A percentile compares a stretch with the other conserved stretches of the same genome.
These are phyloP conservation scores for Phaeosphaeria sp. DNA, from an alignment of 2,329 filamentous ascomycete genomes.

Conservation along the genomic window DNA sequence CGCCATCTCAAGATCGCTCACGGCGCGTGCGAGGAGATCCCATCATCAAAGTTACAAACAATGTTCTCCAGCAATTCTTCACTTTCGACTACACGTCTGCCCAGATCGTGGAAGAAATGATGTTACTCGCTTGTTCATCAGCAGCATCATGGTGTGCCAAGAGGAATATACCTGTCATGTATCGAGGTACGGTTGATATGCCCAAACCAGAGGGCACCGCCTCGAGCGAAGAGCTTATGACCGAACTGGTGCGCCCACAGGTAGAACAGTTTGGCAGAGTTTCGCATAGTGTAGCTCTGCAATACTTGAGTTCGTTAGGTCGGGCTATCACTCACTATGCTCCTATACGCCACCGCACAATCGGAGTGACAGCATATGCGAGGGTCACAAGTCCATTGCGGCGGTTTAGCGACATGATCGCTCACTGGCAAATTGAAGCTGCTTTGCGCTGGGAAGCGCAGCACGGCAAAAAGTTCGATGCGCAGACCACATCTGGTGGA, in stretches of 20 bases:
- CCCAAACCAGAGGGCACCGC: slow-evolving; percentile 5
- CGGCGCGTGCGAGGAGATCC: slow-evolving; percentile 54
- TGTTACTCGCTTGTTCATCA: slow-evolving; percentile 64
- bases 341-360: slow-evolving; percentile 57
- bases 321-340: slow-evolving; percentile 53
- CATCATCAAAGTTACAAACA: slow-evolving; percentile 45
- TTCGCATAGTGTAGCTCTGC: slow-evolving; percentile 46
- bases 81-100: slow-evolving; percentile 24
- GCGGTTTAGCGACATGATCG: slow-evolving; percentile 66
- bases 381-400: slow-evolving; percentile 68
- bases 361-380: slow-evolving; percentile 62
- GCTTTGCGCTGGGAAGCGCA: slow-evolving; percentile 63
- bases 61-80: slow-evolving; percentile 9
- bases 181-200: slow-evolving; percentile 50
- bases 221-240: slow-evolving; percentile 33
- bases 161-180: slow-evolving; percentile 59
- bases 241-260: slow-evolving; percentile 45
- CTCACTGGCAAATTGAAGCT: slow-evolving; percentile 70
- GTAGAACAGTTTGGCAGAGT: slow-evolving; percentile 44
- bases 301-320: slow-evolving; percentile 53
- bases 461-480: slow-evolving; percentile 52
- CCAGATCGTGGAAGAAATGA: slow-evolving; percentile 51
- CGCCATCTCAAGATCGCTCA: slow-evolving; percentile 47
- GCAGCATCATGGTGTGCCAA: slow-evolving; percentile 61
- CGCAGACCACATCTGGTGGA: slow-evolving; percentile 19